phyloP scores from a whole-genome alignment of 768 basidiomycete species.

The Albatrellus ellisii region DNA sequence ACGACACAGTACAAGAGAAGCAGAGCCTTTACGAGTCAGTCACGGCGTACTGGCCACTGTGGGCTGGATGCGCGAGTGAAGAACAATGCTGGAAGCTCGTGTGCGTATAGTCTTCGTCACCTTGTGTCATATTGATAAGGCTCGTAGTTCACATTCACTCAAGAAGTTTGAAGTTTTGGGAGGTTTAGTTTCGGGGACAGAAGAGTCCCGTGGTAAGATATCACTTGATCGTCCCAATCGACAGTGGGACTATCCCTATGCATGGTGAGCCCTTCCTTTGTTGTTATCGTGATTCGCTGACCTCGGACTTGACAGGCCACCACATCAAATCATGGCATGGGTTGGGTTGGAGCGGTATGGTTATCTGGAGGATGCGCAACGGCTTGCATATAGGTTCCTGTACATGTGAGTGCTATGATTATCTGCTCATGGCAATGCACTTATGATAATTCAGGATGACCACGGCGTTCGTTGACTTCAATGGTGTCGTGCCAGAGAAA shows the following conservation, averaged over 20 bases:
- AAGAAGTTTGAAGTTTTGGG: conserved; percentile 96
- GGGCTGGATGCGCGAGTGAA: conserved; percentile 96
- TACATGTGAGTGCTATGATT: conserved; percentile 59
- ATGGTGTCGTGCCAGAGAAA: conserved; percentile 97
- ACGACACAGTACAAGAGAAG: conserved; percentile 82
- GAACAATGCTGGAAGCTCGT: conserved; percentile 90
- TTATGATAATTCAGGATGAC: conserved; percentile 54
- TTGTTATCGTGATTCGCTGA: conserved; percentile 6
- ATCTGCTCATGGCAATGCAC: not conserved
- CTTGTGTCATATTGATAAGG: not conserved
- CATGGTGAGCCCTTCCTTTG: conserved; percentile 33
- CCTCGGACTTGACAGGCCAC: conserved; percentile 43
- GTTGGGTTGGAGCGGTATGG: conserved; percentile 95
- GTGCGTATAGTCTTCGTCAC: conserved; percentile 37
- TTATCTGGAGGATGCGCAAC: conserved; percentile 84
- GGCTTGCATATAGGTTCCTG: conserved; percentile 91
- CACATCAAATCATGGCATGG: conserved; percentile 98
- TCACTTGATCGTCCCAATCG: conserved; percentile 94
- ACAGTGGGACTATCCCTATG: conserved; percentile 97
- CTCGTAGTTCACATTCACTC: conserved; percentile 61
- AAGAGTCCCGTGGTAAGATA: conserved; percentile 91
- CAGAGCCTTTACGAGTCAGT: conserved; percentile 94
- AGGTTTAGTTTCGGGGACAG: conserved; percentile 91
- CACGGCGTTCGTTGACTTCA: conserved; percentile 90
- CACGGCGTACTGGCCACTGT: conserved; percentile 93